phyloP scores from a whole-genome alignment of 2,329 filamentous ascomycete genomes.

The Pestalotiopsis sp. region DNA sequence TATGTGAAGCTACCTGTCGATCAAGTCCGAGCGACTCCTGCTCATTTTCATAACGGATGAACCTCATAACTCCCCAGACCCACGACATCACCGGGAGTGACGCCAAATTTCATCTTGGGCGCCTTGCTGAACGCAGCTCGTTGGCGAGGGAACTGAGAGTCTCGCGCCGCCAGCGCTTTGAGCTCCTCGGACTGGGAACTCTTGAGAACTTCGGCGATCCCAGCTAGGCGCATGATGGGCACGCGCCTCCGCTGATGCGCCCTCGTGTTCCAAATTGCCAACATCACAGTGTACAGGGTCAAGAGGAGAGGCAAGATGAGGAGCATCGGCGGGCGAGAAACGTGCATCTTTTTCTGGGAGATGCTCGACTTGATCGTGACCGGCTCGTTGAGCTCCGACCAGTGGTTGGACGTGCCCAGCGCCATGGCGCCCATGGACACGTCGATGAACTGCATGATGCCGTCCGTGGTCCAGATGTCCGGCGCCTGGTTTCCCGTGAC shows the following conservation, averaged over 20 bases:
- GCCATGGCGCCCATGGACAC: not conserved
- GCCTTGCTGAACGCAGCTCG: not conserved
- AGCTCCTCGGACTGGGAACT: not conserved
- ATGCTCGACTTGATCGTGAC: not conserved
- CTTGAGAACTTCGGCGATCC: not conserved
- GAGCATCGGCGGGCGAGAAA: not conserved
- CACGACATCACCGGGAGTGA: not conserved
- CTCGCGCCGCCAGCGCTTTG: not conserved
- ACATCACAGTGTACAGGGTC: not conserved
- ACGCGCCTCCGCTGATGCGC: not conserved
- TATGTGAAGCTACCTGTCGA: too few species aligned
- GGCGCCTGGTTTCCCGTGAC: not conserved
- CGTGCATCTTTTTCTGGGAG: not conserved
- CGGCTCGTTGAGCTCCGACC: not conserved
- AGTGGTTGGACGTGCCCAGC: not conserved
- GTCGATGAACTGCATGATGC: not conserved
- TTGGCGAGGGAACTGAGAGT: not conserved
- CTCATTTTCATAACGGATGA: not conserved
- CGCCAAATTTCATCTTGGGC: not conserved
- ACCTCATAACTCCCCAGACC: not conserved
- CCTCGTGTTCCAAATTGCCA: not conserved
- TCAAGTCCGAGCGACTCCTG: too few species aligned
- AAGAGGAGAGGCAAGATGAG: not conserved
- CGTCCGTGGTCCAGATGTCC: not conserved
- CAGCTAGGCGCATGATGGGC: not conserved